Evolutionary conservation across 805 yeast genomes (phyloP).

Genomic region (Saccharomycopsis babjevae): DNA sequence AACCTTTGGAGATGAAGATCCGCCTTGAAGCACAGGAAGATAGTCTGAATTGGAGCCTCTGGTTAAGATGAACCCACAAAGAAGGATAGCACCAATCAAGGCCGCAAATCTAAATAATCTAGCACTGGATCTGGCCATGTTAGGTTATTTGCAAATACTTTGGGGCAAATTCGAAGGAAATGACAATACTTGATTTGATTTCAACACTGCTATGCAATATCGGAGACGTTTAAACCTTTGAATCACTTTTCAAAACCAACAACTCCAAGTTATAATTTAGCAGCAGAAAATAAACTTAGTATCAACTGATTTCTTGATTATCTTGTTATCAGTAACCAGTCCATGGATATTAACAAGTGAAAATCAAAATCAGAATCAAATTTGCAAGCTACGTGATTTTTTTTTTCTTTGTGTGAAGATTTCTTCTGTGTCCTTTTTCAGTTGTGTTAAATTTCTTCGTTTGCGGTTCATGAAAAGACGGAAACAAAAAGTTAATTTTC

Average conservation of each 20-base stretch:
- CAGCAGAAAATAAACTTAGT: too few relatives aligned
- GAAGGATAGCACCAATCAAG: conserved; percentile 35
- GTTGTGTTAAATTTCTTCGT: background rate
- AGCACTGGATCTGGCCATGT: conserved; percentile 39
- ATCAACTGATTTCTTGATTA: too few relatives aligned
- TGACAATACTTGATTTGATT: background rate
- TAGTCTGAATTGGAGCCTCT: conserved; percentile 34
- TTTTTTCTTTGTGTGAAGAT: background rate
- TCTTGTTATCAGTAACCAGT: background rate
- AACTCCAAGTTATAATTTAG: too few relatives aligned
- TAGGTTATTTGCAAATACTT: conserved; percentile 2
- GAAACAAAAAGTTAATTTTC: background rate
- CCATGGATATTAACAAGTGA: background rate
- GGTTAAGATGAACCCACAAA: conserved; percentile 39
- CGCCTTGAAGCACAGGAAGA: conserved; percentile 11
- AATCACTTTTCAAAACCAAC: too few relatives aligned
- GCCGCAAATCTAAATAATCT: conserved; percentile 38
- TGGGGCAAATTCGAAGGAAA: background rate
- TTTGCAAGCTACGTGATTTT: background rate
- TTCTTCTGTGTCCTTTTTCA: background rate
- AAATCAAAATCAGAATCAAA: background rate
- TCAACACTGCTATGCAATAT: background rate
- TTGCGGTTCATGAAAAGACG: background rate
- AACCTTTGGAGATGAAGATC: background rate
- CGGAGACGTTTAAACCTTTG: background rate